A percentile compares a stretch with the other conserved stretches of the same genome.
Conservation (phyloP, 495 filamentous ascomycete species). For the Aspergillus homomorphus region DNA sequence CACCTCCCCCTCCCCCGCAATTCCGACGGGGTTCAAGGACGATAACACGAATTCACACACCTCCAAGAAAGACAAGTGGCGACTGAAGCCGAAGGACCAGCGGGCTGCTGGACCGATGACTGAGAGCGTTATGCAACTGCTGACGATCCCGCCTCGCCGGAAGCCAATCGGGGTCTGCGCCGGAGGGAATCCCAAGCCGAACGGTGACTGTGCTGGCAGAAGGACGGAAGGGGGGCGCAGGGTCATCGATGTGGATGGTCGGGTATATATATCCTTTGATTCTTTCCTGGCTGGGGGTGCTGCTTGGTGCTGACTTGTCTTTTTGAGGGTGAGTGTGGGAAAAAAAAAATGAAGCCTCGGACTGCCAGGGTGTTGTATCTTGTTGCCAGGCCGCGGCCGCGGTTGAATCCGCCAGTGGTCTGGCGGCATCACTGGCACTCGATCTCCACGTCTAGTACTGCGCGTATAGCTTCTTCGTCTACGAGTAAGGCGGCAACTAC, state of each 20-base stretch:
- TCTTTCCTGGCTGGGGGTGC: neutral
- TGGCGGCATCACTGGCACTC: neutral
- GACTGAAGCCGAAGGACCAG: neutral
- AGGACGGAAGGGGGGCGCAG: no score
- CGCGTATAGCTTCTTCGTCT: neutral
- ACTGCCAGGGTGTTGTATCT: neutral
- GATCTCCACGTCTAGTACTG: neutral
- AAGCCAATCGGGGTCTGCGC: neutral
- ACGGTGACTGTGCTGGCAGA: neutral
- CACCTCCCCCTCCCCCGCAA: no score
- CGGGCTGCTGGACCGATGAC: neutral
- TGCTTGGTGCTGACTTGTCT: neutral
- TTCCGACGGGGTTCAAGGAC: neutral
- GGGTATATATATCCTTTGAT: neutral
- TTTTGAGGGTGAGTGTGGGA: no score
- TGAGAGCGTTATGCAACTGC: neutral
- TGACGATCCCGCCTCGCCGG: neutral
- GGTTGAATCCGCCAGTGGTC: neutral
- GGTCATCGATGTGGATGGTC: neutral
- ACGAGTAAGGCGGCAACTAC: neutral
- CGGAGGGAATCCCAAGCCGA: neutral
- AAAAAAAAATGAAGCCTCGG: neutral
- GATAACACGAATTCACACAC: no score
- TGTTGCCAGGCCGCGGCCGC: neutral
- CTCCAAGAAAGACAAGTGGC: no score